Evolutionary conservation across 1,284 basidiomycete genomes (phyloP).

Genomic region (Sporisorium scitamineum): DNA sequence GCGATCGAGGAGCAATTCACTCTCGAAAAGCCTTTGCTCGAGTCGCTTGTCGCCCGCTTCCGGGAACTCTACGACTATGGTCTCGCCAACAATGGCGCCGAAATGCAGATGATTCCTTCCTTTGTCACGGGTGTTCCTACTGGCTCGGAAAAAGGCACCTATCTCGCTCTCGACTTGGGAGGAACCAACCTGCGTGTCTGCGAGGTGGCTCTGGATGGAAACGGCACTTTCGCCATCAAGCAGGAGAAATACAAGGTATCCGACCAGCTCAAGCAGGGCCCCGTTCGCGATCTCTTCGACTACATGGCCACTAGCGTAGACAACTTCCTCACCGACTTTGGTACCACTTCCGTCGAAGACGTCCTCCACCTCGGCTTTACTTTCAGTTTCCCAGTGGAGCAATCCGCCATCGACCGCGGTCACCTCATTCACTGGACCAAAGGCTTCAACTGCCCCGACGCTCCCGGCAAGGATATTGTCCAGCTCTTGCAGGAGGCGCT

Average conservation of each 20-base stretch:
- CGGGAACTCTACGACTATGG: slow-evolving; percentile 57
- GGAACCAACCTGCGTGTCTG: slow-evolving; percentile 78
- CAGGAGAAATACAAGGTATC: slow-evolving; percentile 67
- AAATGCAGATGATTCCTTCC: slow-evolving; percentile 67
- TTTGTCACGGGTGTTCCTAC: slow-evolving; percentile 64
- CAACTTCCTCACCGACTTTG: slow-evolving; percentile 84
- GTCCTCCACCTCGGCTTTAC: slow-evolving; percentile 74
- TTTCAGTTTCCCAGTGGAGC: slow-evolving; percentile 91
- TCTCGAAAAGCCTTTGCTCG: slow-evolving; percentile 48
- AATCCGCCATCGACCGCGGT: slow-evolving; percentile 89
- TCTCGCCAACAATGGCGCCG: slow-evolving; percentile 54
- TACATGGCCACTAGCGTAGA: slow-evolving; percentile 97
- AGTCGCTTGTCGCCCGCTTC: slow-evolving; percentile 53
- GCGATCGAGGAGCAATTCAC: slow-evolving; percentile 51
- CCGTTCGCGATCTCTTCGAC: slow-evolving; percentile 70
- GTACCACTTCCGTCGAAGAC: slow-evolving; percentile 68
- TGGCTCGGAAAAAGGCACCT: slow-evolving; percentile 63
- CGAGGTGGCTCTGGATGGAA: slow-evolving; percentile 87
- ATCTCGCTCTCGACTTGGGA: slow-evolving; percentile 64
- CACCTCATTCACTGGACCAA: slow-evolving; percentile 74
- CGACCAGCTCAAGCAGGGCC: slow-evolving; percentile 63
- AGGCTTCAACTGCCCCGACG: slow-evolving; percentile 72
- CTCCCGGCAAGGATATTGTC: slow-evolving; percentile 91
- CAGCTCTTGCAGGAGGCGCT: slow-evolving; percentile 91
- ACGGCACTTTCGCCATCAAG: slow-evolving; percentile 86